Base-by-base conservation (phyloP, 1,284 basidiomycete genomes). In the Exobasidium cylindrosporum region DNA sequence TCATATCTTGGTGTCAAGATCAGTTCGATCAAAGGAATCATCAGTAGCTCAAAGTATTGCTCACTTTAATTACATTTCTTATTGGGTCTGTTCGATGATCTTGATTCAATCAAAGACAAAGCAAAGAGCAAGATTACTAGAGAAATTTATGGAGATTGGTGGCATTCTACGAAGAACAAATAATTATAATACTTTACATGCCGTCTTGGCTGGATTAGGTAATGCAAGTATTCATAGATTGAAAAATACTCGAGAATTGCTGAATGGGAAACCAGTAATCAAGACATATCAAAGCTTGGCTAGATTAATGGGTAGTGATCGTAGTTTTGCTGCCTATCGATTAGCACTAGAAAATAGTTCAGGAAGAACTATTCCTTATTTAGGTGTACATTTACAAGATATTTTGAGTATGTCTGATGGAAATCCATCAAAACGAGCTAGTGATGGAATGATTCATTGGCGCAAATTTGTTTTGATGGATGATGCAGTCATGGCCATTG, bases 51-150 rank as follows among this genome's bases (percentile, higher is more conserved):
- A 65, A 7, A 69, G 65, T 29, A 76, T 76, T 31, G 69, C 66
- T 17, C 74, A 76, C 63, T 76, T 76, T 58, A 76, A 76, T 61
- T 76, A 76, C 63, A 65, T 74, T 52, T 73, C 71, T 21, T 65
- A 63, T 54, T 76, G 74, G 74, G 71, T 76, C 2, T 73, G 69
- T 52, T 68, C 71, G 17, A 73, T 76, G 70, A 73, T 76, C 58
- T 62, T 76, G 31, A 68, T 67, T 21, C 72, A 76, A 59, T 56
- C 60, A 28, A 74, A 75, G 61, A 64, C 65, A 6, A 76, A 76
- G 64, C 63, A 65, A 40, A 68, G 74, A 2, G 73, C 71, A 14
- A 43, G 66, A 32, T 71, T 76, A 69, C 46, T 76, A 58, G 74
- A 76, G 29, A 75, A 75, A 61, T 76, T 73, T 45, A 70, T 70